Evolutionary conservation across 148 eudicot species (phyloP).

Genomic region (Fagopyrum homotropicum): DNA sequence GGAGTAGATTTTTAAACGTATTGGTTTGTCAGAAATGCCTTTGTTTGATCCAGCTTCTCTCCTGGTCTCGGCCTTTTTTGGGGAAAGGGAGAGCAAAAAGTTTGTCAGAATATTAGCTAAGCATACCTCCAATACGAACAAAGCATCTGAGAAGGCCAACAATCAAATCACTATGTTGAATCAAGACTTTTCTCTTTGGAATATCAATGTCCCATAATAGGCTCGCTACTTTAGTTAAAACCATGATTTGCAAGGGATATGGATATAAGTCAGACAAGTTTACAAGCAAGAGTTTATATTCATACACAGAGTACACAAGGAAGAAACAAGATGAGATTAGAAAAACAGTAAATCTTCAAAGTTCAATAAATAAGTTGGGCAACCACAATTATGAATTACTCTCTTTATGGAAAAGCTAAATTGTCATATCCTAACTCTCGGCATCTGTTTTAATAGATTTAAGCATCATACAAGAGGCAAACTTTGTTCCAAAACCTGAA

Average conservation of each 20-base stretch:
- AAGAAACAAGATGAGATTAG: not conserved
- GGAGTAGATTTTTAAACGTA: slow-evolving; percentile 53
- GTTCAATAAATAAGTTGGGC: not conserved
- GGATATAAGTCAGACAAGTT: not conserved
- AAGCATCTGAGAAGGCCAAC: not conserved
- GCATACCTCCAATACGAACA: not conserved
- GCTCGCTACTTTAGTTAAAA: not conserved
- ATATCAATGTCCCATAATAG: not conserved
- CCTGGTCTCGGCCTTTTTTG: slow-evolving; percentile 52
- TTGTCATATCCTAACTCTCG: not conserved
- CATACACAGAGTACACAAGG: not conserved
- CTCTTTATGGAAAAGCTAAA: too few species aligned
- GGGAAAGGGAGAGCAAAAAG: not conserved
- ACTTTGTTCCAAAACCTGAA: not conserved
- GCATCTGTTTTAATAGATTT: not conserved
- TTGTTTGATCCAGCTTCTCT: slow-evolving; percentile 61
- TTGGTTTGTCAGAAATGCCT: slow-evolving; percentile 57
- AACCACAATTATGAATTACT: not conserved
- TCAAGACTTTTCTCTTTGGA: not conserved
- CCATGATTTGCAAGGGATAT: not conserved
- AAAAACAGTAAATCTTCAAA: not conserved
- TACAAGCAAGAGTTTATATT: not conserved
- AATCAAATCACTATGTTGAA: not conserved
- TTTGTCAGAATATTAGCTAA: not conserved
- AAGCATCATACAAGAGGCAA: not conserved